Evolutionary conservation across 495 filamentous ascomycete genomes (phyloP).

Genomic region (Bacidia gigantensis): DNA sequence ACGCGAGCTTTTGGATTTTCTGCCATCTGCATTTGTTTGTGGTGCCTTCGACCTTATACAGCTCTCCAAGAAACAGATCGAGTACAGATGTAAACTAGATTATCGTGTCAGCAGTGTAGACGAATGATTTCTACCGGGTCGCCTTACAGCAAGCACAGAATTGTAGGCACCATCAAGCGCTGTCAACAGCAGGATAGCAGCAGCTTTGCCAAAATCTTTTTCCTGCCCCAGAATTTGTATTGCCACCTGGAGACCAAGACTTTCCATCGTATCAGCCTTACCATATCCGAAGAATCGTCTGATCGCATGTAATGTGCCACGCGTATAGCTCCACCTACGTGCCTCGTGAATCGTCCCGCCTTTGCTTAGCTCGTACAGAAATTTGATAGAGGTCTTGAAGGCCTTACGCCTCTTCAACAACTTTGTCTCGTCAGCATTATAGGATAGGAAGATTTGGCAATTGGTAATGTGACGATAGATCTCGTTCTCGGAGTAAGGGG

Average conservation of each 20-base stretch:
- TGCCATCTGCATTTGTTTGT: slow-evolving; percentile 4
- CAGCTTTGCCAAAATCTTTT: slow-evolving; percentile 11
- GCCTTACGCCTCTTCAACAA: slow-evolving; percentile 13
- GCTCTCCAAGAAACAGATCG: background rate
- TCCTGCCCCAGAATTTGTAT: slow-evolving; percentile 10
- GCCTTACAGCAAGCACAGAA: slow-evolving; percentile 13
- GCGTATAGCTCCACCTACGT: slow-evolving; percentile 1
- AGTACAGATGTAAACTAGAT: slow-evolving; percentile 28
- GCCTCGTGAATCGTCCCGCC: slow-evolving; percentile 13
- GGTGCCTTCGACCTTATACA: slow-evolving; percentile 21
- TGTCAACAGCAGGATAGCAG: slow-evolving; percentile 13
- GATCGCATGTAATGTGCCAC: background rate
- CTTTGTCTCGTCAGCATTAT: slow-evolving; percentile 17
- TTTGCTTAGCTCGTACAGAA: slow-evolving; percentile 12
- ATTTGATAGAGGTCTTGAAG: slow-evolving; percentile 16
- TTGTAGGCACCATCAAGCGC: slow-evolving; percentile 16
- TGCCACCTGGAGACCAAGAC: slow-evolving; percentile 10
- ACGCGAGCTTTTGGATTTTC: slow-evolving; percentile 4
- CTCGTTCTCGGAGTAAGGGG: slow-evolving; percentile 16
- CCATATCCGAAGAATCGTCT: background rate
- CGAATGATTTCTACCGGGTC: background rate
- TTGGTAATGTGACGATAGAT: slow-evolving; percentile 20
- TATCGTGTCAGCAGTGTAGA: slow-evolving; percentile 16
- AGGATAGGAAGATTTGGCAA: slow-evolving; percentile 16
- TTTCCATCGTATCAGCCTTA: slow-evolving; percentile 10